phyloP scores from a whole-genome alignment of 2,329 filamentous ascomycete genomes.

The Rhynchosporium secalis region DNA sequence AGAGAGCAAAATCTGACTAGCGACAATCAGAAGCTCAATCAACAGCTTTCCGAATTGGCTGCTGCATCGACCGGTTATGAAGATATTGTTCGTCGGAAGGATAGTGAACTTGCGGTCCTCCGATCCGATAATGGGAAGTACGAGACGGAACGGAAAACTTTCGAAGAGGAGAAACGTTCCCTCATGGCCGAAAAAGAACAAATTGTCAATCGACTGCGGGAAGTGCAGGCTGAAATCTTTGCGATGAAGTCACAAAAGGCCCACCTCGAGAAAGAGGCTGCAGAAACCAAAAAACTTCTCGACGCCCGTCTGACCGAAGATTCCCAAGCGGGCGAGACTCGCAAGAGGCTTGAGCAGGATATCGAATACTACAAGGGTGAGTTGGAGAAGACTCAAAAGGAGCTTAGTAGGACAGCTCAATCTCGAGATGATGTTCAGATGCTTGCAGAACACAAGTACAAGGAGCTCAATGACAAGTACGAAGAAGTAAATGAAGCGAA shows the following conservation, averaged over 20 bases:
- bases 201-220: conserved; percentile 71
- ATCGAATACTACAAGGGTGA: conserved; percentile 84
- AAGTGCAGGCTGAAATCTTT: conserved; percentile 84
- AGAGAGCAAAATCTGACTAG: conserved; percentile 74
- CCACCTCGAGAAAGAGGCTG: conserved; percentile 83
- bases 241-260: conserved; percentile 81
- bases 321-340: conserved; percentile 77
- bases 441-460: conserved; percentile 84
- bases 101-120: conserved; percentile 85
- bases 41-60: conserved; percentile 83
- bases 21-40: conserved; percentile 80
- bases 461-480: conserved; percentile 80
- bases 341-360: conserved; percentile 81
- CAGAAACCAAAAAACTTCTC: conserved; percentile 82
- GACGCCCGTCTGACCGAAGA: conserved; percentile 90
- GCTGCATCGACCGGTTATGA: conserved; percentile 94
- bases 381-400: conserved; percentile 80
- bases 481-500: conserved; percentile 89
- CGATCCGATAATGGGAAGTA: conserved; percentile 82
- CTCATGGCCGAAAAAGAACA: conserved; percentile 77
- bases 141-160: conserved; percentile 73
- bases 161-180: conserved; percentile 75
- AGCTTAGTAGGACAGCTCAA: conserved; percentile 87
- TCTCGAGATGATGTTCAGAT: conserved; percentile 92
- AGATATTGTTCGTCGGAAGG: conserved; percentile 88